Conservation (phyloP, 2,329 filamentous ascomycete species). For the Aspergillus sp. region DNA sequence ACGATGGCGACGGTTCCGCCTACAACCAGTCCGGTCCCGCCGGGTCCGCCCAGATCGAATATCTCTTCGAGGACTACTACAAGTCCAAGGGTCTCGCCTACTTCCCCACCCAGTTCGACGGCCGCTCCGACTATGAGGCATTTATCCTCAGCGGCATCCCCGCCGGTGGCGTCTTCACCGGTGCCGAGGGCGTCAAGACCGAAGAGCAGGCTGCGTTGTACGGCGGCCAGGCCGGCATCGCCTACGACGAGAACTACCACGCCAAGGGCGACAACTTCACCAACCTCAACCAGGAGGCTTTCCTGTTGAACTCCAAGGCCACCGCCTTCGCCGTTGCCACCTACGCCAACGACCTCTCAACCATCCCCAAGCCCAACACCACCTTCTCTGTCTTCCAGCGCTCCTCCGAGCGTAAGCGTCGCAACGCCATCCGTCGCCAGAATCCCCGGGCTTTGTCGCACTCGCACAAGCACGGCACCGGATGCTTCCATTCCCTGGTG, state of each 20-base stretch:
- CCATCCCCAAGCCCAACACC: slow-evolving; percentile 18
- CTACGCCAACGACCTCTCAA: slow-evolving; percentile 24
- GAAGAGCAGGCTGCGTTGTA: slow-evolving; percentile 64
- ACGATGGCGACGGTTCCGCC: slow-evolving; percentile 46
- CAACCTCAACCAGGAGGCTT: slow-evolving; percentile 49
- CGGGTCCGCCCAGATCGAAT: slow-evolving; percentile 68
- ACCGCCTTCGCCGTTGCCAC: slow-evolving; percentile 29
- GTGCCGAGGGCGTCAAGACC: slow-evolving; percentile 75
- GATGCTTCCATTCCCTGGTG: slow-evolving; percentile 24
- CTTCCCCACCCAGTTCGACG: slow-evolving; percentile 73
- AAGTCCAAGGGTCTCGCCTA: slow-evolving; percentile 61
- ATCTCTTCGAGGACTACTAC: slow-evolving; percentile 70
- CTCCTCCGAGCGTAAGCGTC: not conserved
- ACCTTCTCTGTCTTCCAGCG: not conserved
- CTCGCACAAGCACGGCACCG: slow-evolving; percentile 17
- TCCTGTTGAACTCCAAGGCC: slow-evolving; percentile 25
- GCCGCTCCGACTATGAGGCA: slow-evolving; percentile 75
- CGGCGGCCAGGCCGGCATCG: slow-evolving; percentile 65
- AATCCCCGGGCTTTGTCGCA: slow-evolving; percentile 5
- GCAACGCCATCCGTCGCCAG: not conserved
- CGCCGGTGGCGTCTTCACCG: slow-evolving; percentile 73
- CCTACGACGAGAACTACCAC: slow-evolving; percentile 60
- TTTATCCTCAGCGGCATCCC: slow-evolving; percentile 74
- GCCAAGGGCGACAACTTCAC: slow-evolving; percentile 51
- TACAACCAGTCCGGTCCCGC: slow-evolving; percentile 56